A percentile compares a stretch with the other conserved stretches of the same genome.
Evolutionary conservation across 495 filamentous ascomycete genomes (phyloP).

Genomic region (Neurospora sp.): DNA sequence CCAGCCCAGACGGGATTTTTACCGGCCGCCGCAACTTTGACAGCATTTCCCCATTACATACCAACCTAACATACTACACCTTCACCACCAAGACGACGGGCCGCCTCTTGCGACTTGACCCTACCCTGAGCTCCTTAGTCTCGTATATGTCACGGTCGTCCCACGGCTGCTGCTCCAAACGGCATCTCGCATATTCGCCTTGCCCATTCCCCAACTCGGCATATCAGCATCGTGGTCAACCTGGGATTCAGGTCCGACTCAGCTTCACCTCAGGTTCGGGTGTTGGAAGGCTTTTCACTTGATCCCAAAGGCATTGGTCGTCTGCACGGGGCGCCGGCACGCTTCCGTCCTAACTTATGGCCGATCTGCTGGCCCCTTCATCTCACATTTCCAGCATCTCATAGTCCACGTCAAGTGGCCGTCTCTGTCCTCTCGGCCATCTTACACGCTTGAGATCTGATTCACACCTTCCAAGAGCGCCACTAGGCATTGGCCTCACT

Average conservation of each 20-base stretch:
- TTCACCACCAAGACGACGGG: not conserved
- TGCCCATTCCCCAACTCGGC: not conserved
- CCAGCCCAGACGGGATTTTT: not conserved
- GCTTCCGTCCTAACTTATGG: slow-evolving; percentile 21
- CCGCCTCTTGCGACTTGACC: not conserved
- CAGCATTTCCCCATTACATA: not conserved
- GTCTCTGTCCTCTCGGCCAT: not conserved
- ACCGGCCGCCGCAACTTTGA: not conserved
- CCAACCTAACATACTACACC: not conserved
- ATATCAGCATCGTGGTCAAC: not conserved
- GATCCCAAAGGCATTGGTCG: not conserved
- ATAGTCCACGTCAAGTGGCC: not conserved
- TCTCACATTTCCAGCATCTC: not conserved
- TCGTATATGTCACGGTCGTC: not conserved
- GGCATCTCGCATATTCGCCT: not conserved
- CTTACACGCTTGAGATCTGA: not conserved
- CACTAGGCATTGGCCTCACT: not conserved
- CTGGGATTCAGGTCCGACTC: not conserved
- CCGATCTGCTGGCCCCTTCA: slow-evolving; percentile 15
- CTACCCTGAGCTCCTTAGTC: not conserved
- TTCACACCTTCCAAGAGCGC: not conserved
- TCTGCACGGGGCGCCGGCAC: slow-evolving; percentile 18
- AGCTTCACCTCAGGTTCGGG: not conserved
- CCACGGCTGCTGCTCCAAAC: not conserved
- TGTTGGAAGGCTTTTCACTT: not conserved